These are phyloP conservation scores for Botryotinia globosa DNA, from an alignment of 2,329 filamentous ascomycete genomes.

Conservation along the genomic window DNA sequence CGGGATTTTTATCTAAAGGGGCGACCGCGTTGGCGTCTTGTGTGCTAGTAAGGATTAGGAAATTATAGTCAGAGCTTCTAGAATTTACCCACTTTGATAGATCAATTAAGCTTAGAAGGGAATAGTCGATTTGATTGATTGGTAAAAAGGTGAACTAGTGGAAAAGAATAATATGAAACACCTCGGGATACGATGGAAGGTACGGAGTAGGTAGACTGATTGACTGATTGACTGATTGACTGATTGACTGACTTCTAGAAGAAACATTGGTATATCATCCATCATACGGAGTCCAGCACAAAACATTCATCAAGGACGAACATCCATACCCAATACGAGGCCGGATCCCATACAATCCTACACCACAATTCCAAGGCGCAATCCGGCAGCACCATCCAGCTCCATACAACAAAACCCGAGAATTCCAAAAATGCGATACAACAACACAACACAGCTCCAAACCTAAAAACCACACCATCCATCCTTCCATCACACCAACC, in stretches of 20 bases:
- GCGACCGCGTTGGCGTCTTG: constrained; percentile 12
- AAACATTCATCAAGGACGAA: background rate
- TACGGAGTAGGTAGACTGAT: background rate
- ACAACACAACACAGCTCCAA: background rate
- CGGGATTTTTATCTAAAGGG: constrained; percentile 16
- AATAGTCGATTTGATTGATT: background rate
- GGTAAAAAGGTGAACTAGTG: background rate
- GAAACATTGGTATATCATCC: background rate
- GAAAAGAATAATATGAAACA: constrained; percentile 1
- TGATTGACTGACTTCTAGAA: constrained; percentile 10
- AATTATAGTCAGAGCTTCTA: constrained; percentile 13
- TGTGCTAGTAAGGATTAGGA: constrained; percentile 13
- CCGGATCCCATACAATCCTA: background rate
- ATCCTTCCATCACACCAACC: background rate
- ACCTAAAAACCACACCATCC: background rate
- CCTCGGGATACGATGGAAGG: background rate
- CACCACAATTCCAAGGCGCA: background rate
- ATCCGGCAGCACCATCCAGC: background rate
- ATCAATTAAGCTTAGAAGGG: background rate
- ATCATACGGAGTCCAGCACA: background rate
- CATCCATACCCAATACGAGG: background rate
- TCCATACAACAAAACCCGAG: background rate
- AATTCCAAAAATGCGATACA: background rate
- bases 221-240: too few species aligned
- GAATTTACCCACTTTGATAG: background rate